Base-by-base conservation (phyloP, 2,329 filamentous ascomycete species). In the Fusarium continuum region DNA sequence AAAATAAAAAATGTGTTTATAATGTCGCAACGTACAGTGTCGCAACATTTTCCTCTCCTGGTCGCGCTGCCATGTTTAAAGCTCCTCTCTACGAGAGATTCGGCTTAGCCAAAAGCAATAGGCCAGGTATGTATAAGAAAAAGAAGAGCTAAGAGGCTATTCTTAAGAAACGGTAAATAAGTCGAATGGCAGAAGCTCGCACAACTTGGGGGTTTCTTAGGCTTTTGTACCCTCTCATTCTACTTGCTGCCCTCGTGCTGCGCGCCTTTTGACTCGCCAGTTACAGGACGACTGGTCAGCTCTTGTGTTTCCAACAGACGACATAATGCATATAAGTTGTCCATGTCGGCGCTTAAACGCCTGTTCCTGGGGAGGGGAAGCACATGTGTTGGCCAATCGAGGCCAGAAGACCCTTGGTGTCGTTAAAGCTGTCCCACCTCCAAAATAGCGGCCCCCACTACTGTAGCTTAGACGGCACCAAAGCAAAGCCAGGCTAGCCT, bases 11-110 rank as follows among this genome's bases (percentile, higher is more conserved):
- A n/a, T n/a, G n/a, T n/a, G 49, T 8, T 55, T 45, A 35, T n/a
- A 23, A 28, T 19, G 23, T 51, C 39, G 43, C 39, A 49, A 76
- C 81, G 78, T 69, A 84, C 82, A 84, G 76, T 23, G 80, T 83
- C 39, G 80, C 80, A 49, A 82, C 80, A 56, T 80, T 79, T 68
- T 84, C 82, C 73, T 84, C 82, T 46, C 81, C 82, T 32, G 77
- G 77, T 61, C 75, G 73, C 25, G 76, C 74, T 41, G 81, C 79
- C 82, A 84, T 84, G 11, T 56, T 75, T 43, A 49, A 43, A 40
- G 25, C 28, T 55, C 11, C 23, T 55, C 53, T 50, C 28, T 35
- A 36, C 19, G 20, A 34, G 39, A 20, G 34, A n/a, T 40, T 51
- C 19, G 28, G 32, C 26, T 45, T 13, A 44, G 22, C 36, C 9